A percentile compares a stretch with the other conserved stretches of the same genome.
These are phyloP conservation scores for Tephrocybe sp. DNA, from an alignment of 768 basidiomycete species.

Conservation along the genomic window DNA sequence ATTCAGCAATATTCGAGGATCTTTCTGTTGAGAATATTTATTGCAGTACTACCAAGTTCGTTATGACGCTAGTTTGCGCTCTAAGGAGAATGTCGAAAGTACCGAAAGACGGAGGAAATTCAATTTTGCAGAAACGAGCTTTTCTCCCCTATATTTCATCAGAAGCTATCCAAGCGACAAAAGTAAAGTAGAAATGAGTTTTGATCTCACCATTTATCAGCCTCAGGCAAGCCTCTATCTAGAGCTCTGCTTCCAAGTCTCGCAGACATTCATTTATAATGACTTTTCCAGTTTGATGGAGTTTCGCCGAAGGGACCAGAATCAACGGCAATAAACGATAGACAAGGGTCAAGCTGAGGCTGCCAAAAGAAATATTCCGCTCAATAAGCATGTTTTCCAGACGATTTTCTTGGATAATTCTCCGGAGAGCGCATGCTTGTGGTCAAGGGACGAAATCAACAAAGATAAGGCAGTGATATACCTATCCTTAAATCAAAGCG, in stretches of 20 bases:
- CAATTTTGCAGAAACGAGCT: constrained; percentile 35
- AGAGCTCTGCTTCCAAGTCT: neutral
- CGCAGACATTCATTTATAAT: neutral
- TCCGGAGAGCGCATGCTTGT: constrained; percentile 31
- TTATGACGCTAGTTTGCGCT: constrained; percentile 31
- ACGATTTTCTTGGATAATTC: constrained; percentile 47
- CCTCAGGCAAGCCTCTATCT: constrained; percentile 31
- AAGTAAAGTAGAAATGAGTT: constrained; percentile 50
- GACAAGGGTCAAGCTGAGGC: neutral
- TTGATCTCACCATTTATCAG: constrained; percentile 47
- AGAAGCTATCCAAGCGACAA: constrained; percentile 40
- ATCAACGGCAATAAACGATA: neutral
- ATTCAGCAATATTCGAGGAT: neutral
- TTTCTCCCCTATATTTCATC: constrained; percentile 45
- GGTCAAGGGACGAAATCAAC: constrained; percentile 40
- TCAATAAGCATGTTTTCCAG: constrained; percentile 45
- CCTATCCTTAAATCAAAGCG: neutral
- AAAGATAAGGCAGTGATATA: constrained; percentile 23
- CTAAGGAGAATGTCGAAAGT: constrained; percentile 23
- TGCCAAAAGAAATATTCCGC: constrained; percentile 23
- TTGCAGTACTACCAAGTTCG: constrained; percentile 37
- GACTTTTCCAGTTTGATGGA: constrained; percentile 20
- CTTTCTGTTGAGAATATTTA: neutral
- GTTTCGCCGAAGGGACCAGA: constrained; percentile 16
- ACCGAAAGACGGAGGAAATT: constrained; percentile 24